Evolutionary conservation across 305 asterid species (phyloP), one percentile per base, ranked within the genome.

Genomic region (Petunia hybrid): DNA sequence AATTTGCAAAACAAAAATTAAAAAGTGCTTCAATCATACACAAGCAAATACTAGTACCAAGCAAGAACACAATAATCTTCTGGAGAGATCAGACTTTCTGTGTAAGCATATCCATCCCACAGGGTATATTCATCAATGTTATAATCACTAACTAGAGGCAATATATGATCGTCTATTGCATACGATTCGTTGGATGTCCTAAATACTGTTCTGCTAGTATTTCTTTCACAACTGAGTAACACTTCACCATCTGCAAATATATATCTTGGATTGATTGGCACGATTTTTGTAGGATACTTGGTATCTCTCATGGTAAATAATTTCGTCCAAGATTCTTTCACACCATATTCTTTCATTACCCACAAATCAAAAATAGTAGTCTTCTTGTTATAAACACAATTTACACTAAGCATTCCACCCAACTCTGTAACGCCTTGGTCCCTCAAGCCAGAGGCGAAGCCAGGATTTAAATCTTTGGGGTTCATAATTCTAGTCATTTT

Each of bases 331-430:
- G n/a, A 68, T 69, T 43, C 41, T 8, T 69, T 1, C 3, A 45
- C 6, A 8, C 57, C 76, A 40, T 67, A 67, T 5, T 67, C 36
- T 7, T 41, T 67, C 53, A 67, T 67, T 67, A 67, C 74, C 74
- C 74, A 67, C 74, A 69, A 69, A 16, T 69, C 8, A 43, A 42
- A 69, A 69, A 4, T 8, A 4, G 3, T 4, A 43, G 1, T 1
- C 5, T 2, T 3, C 38, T 8, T 0, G 0, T 1, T 4, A 8
- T 1, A 1, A 43, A 68, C 4, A 43, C 12, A 42, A 16, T 16
- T 43, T 43, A 68, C 7, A 43, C n/a, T 42, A n/a, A 43, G 41
- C 76, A 68, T 43, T 68, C 59, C 59, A n/a, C 76, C 57, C 51
- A 43, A 69, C 40, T 42, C 41, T 16, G 16, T 16, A 1, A 43